phyloP scores from a whole-genome alignment of 495 filamentous ascomycete genomes.

The Lasiosphaeris hirsuta region DNA sequence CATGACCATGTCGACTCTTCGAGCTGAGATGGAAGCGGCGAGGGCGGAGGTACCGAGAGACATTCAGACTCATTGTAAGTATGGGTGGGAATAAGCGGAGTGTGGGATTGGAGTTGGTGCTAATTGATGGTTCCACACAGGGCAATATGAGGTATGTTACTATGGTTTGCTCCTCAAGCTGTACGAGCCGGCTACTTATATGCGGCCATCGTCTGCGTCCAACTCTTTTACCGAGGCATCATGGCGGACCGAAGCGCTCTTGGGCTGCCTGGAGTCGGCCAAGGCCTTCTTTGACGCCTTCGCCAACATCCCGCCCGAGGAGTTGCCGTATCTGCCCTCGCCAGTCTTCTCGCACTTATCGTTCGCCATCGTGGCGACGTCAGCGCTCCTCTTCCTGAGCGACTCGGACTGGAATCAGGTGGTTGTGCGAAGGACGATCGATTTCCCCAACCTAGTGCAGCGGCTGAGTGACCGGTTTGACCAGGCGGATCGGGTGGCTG shows the following conservation, averaged over 20 bases:
- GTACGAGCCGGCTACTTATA: conserved; percentile 24
- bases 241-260: conserved; percentile 20
- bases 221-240: neutral
- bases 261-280: conserved; percentile 17
- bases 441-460: conserved; percentile 8
- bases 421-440: conserved; percentile 14
- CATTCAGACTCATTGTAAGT: conserved; percentile 16
- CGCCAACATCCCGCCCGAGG: conserved; percentile 9
- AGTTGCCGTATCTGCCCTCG: conserved; percentile 16
- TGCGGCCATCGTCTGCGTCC: neutral
- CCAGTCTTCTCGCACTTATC: conserved; percentile 11
- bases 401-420: conserved; percentile 25
- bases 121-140: conserved; percentile 3
- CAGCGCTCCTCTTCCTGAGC: conserved; percentile 17
- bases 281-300: conserved; percentile 16
- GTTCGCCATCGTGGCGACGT: conserved; percentile 20
- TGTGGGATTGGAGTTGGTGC: neutral
- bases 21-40: conserved; percentile 17
- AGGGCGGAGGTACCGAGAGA: neutral
- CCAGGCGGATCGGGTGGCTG: conserved; percentile 12
- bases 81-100: neutral
- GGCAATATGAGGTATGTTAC: conserved; percentile 13
- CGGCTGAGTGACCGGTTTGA: conserved; percentile 16
- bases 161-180: conserved; percentile 17
- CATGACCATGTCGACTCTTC: conserved; percentile 19